These are phyloP conservation scores for Penicillium ucsense DNA, from an alignment of 495 filamentous ascomycete genomes.

Conservation along the genomic window DNA sequence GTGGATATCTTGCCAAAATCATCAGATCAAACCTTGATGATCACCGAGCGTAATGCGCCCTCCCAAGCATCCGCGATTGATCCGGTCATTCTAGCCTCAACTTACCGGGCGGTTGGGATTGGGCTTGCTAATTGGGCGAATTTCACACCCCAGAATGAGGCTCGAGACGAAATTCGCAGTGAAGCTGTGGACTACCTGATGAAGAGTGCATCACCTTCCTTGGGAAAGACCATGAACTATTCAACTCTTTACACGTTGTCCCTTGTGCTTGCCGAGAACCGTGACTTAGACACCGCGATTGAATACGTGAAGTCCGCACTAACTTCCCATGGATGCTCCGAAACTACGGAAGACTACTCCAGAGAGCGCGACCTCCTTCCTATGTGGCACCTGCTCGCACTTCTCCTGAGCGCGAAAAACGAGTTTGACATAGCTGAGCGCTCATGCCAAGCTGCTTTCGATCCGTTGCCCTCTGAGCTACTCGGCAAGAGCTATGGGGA, in stretches of 20 bases:
- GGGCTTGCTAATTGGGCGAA: conserved; percentile 78
- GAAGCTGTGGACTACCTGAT: conserved; percentile 66
- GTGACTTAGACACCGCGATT: conserved; percentile 68
- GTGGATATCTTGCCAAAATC: conserved; percentile 21
- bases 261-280: conserved; percentile 67
- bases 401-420: conserved; percentile 76
- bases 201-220: conserved; percentile 55
- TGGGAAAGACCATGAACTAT: conserved; percentile 49
- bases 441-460: conserved; percentile 81
- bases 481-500: conserved; percentile 44
- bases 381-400: conserved; percentile 74
- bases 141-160: conserved; percentile 61
- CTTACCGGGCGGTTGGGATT: conserved; percentile 75
- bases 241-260: conserved; percentile 73
- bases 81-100: conserved; percentile 46
- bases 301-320: conserved; percentile 60
- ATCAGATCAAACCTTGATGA: conserved; percentile 21
- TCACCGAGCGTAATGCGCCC: conserved; percentile 11
- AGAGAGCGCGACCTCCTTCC: conserved; percentile 34
- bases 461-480: conserved; percentile 57
- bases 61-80: conserved; percentile 31
- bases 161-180: conserved; percentile 56
- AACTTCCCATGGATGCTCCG: conserved; percentile 23
- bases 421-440: conserved; percentile 71
- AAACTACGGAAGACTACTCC: conserved; percentile 17